phyloP scores from a whole-genome alignment of 2,329 filamentous ascomycete species.

The Sporothrix luriei region DNA sequence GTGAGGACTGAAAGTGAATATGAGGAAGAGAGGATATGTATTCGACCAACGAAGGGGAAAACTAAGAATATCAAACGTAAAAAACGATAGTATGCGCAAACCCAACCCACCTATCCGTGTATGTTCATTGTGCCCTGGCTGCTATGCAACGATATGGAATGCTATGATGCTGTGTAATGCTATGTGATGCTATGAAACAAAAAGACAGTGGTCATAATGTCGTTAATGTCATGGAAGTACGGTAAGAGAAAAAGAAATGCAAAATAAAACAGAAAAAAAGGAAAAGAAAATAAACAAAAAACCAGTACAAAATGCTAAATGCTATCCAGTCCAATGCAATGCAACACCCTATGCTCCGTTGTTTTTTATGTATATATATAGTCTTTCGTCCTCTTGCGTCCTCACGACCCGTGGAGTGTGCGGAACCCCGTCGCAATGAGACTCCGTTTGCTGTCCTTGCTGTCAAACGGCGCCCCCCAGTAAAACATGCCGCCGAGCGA shows the following conservation, averaged over 20 bases:
- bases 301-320: background rate
- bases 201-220: constrained; percentile 7
- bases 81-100: background rate
- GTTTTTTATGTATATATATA: background rate
- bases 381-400: background rate
- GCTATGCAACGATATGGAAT: background rate
- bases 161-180: background rate
- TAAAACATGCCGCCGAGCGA: constrained; percentile 77
- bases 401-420: constrained; percentile 54
- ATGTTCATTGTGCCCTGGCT: constrained; percentile 6
- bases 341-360: constrained; percentile 1
- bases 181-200: constrained; percentile 2
- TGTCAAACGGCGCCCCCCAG: constrained; percentile 76
- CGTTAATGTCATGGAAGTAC: constrained; percentile 2
- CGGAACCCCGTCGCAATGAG: constrained; percentile 62
- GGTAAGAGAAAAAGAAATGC: background rate
- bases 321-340: background rate
- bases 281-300: background rate
- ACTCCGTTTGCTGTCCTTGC: constrained; percentile 59
- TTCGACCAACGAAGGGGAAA: background rate
- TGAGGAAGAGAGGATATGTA: background rate
- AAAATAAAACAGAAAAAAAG: background rate
- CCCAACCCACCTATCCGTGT: constrained; percentile 8
- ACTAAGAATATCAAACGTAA: background rate
- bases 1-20: background rate